These are phyloP conservation scores for Lantana camara DNA, from an alignment of 257 asterid species.

Conservation along the genomic window DNA sequence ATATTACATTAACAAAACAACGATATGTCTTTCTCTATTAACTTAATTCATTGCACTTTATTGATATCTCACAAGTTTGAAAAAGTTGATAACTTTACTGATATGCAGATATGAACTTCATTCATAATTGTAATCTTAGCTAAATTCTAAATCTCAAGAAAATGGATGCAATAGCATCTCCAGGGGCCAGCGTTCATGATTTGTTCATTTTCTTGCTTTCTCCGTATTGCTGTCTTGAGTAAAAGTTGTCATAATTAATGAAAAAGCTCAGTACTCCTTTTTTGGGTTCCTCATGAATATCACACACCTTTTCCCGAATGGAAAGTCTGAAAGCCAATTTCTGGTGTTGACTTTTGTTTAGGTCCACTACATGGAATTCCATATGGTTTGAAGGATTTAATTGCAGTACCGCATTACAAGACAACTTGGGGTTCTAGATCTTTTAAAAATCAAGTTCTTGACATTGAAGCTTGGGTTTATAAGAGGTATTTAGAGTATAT, in stretches of 20 bases:
- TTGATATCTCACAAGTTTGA: too few relatives aligned
- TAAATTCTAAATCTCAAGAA: conserved; percentile 2
- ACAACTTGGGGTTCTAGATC: conserved; percentile 93
- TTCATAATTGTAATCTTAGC: background rate
- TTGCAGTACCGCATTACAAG: conserved; percentile 86
- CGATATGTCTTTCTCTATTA: too few relatives aligned
- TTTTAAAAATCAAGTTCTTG: conserved; percentile 75
- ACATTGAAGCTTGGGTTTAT: conserved; percentile 94
- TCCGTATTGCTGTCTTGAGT: background rate
- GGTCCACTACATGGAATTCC: conserved; percentile 99
- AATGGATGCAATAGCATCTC: background rate
- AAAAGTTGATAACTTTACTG: too few relatives aligned
- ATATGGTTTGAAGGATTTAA: conserved; percentile 89
- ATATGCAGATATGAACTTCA: background rate
- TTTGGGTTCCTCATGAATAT: background rate
- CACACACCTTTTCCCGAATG: background rate
- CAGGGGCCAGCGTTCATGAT: conserved; percentile 9
- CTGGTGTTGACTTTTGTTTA: conserved; percentile 32
- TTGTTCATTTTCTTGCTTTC: background rate
- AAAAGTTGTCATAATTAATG: background rate
- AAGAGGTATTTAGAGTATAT: conserved; percentile 53
- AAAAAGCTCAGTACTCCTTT: background rate
- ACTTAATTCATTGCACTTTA: too few relatives aligned
- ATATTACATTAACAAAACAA: background rate
- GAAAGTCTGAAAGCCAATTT: background rate